A percentile compares a stretch with the other conserved stretches of the same genome.
Conservation (phyloP, 176 grass and related monocot genomes). For the Cenchrus americanus region DNA sequence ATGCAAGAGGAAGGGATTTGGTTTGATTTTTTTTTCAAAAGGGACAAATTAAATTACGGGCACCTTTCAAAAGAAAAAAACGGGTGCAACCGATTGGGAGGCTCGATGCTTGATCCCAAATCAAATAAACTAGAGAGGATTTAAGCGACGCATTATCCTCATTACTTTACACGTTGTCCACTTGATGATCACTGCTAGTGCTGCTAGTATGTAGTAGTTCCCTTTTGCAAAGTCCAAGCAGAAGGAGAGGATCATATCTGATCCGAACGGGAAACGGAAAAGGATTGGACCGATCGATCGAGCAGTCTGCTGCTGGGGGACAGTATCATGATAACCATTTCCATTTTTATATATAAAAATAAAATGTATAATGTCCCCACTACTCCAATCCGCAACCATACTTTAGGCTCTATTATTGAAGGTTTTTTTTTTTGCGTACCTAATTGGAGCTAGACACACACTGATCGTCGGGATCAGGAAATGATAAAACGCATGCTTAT, state of each 20-base stretch:
- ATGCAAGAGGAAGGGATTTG: no score
- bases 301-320: slow-evolving; percentile 19
- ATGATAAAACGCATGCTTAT: neutral
- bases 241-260: slow-evolving; percentile 28
- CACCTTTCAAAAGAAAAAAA: no score
- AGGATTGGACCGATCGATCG: neutral
- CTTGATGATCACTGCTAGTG: neutral
- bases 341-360: neutral
- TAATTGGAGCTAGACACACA: slow-evolving; percentile 14
- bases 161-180: slow-evolving; percentile 36
- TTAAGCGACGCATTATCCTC: neutral
- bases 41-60: neutral
- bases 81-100: neutral
- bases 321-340: slow-evolving; percentile 34
- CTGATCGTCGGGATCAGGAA: neutral
- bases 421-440: neutral
- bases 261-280: slow-evolving; percentile 36
- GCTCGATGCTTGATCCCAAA: neutral
- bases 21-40: no score
- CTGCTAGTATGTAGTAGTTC: neutral
- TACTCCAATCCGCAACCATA: neutral
- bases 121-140: neutral
- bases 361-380: neutral
- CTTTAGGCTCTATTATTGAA: slow-evolving; percentile 32
- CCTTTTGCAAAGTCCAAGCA: slow-evolving; percentile 16